Evolutionary conservation across 768 basidiomycete genomes (phyloP).

Genomic region (Agaricus blazei): DNA sequence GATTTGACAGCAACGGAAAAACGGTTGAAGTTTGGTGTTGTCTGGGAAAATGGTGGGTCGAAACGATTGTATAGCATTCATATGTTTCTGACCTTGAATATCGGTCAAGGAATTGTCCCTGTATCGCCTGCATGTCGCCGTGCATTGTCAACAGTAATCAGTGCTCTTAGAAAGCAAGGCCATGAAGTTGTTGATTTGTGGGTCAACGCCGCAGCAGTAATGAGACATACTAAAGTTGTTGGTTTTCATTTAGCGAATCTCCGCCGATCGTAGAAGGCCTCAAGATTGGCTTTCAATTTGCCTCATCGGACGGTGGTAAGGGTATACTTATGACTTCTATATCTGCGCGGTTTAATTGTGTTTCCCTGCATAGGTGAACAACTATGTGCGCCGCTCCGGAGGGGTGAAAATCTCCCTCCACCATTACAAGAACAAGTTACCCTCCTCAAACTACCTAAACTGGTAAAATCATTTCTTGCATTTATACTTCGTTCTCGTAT

Average conservation of each 20-base stretch:
- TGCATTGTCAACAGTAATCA: slow-evolving; percentile 44
- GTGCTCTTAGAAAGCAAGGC: slow-evolving; percentile 51
- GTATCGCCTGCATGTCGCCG: slow-evolving; percentile 63
- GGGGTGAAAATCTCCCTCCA: slow-evolving; percentile 27
- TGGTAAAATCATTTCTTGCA: slow-evolving; percentile 40
- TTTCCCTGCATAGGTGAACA: slow-evolving; percentile 34
- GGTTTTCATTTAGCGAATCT: slow-evolving; percentile 22
- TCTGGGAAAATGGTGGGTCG: slow-evolving; percentile 57
- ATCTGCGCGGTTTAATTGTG: background rate
- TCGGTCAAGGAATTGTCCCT: slow-evolving; percentile 47
- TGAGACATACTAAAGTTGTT: background rate
- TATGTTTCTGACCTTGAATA: background rate
- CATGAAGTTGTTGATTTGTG: slow-evolving; percentile 65
- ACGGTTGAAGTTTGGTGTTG: slow-evolving; percentile 55
- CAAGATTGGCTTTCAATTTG: slow-evolving; percentile 46
- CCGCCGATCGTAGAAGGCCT: slow-evolving; percentile 47
- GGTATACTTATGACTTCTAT: too few relatives aligned
- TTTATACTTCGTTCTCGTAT: slow-evolving; percentile 28
- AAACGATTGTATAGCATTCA: background rate
- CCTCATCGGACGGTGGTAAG: slow-evolving; percentile 54
- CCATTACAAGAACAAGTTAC: slow-evolving; percentile 24
- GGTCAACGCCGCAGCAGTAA: slow-evolving; percentile 14
- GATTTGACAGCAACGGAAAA: slow-evolving; percentile 41
- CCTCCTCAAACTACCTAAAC: slow-evolving; percentile 30
- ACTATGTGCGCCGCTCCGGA: slow-evolving; percentile 27